These are phyloP conservation scores for Dictyophora rubrovolvata DNA, from an alignment of 768 basidiomycete genomes.

Conservation along the genomic window DNA sequence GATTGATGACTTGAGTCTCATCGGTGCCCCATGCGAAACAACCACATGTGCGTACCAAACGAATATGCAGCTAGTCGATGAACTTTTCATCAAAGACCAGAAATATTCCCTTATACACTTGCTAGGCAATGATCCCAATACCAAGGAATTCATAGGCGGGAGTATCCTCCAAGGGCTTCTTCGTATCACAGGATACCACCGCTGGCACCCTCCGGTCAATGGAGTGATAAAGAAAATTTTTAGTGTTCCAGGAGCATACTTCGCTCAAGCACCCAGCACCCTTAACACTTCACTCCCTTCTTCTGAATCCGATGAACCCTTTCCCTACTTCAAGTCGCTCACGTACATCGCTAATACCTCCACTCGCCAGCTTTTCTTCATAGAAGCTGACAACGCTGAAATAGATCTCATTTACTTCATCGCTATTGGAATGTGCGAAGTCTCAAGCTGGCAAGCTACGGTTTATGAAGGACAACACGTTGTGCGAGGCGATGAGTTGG, in stretches of 20 bases:
- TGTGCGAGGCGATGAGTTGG: slow-evolving; percentile 45
- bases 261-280: slow-evolving; percentile 25
- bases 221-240: slow-evolving; percentile 32
- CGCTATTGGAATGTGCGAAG: slow-evolving; percentile 50
- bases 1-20: slow-evolving; percentile 25
- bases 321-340: slow-evolving; percentile 20
- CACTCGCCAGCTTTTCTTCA: slow-evolving; percentile 43
- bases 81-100: slow-evolving; percentile 54
- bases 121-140: slow-evolving; percentile 32
- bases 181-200: slow-evolving; percentile 44
- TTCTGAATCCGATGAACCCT: slow-evolving; percentile 13
- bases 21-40: slow-evolving; percentile 48
- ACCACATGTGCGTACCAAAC: slow-evolving; percentile 30
- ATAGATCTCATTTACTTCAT: slow-evolving; percentile 52
- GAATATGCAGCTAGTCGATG: slow-evolving; percentile 31
- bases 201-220: slow-evolving; percentile 52
- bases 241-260: slow-evolving; percentile 44
- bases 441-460: slow-evolving; percentile 46
- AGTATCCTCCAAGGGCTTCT: slow-evolving; percentile 51
- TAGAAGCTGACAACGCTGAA: slow-evolving; percentile 38
- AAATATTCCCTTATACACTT: slow-evolving; percentile 51
- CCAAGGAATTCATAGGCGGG: slow-evolving; percentile 37
- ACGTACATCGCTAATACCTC: slow-evolving; percentile 36
- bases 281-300: slow-evolving; percentile 13
- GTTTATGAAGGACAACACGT: slow-evolving; percentile 37